A percentile compares a stretch with the other conserved stretches of the same genome.
Evolutionary conservation across 495 filamentous ascomycete genomes (phyloP).

Genomic region (Darksidea phi): DNA sequence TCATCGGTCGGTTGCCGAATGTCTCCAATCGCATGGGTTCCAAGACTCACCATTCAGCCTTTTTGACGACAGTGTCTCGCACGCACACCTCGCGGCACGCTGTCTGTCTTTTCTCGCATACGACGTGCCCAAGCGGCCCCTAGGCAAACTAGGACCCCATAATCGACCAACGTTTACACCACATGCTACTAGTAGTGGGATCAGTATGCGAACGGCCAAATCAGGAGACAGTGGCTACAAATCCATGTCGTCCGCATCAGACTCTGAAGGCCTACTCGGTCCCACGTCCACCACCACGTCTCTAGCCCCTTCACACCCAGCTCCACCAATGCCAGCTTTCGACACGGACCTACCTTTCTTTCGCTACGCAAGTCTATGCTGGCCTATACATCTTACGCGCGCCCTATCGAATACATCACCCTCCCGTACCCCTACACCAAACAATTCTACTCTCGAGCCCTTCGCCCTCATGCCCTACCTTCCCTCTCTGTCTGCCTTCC

Average conservation of each 20-base stretch:
- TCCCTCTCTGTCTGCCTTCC: slow-evolving; percentile 23
- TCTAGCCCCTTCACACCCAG: not conserved
- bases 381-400: slow-evolving; percentile 31
- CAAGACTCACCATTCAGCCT: slow-evolving; percentile 17
- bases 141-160: slow-evolving; percentile 9
- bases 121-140: slow-evolving; percentile 25
- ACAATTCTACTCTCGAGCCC: not conserved
- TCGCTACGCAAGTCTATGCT: slow-evolving; percentile 25
- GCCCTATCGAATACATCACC: slow-evolving; percentile 10
- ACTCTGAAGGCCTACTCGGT: slow-evolving; percentile 5
- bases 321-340: slow-evolving; percentile 1
- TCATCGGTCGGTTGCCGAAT: slow-evolving; percentile 22
- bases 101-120: slow-evolving; percentile 31
- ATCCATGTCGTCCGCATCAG: slow-evolving; percentile 14
- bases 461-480: slow-evolving; percentile 20
- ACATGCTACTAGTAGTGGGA: slow-evolving; percentile 11
- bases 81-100: slow-evolving; percentile 27
- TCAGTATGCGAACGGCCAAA: slow-evolving; percentile 16
- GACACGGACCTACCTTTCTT: slow-evolving; percentile 26
- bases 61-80: slow-evolving; percentile 19
- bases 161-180: not conserved
- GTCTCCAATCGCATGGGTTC: slow-evolving; percentile 19
- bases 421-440: not conserved
- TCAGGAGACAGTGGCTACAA: slow-evolving; percentile 33
- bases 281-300: not conserved